A percentile compares a stretch with the other conserved stretches of the same genome.
phyloP scores from a whole-genome alignment of 2,329 filamentous ascomycete species.

The Ophiostoma novo-ulmi region DNA sequence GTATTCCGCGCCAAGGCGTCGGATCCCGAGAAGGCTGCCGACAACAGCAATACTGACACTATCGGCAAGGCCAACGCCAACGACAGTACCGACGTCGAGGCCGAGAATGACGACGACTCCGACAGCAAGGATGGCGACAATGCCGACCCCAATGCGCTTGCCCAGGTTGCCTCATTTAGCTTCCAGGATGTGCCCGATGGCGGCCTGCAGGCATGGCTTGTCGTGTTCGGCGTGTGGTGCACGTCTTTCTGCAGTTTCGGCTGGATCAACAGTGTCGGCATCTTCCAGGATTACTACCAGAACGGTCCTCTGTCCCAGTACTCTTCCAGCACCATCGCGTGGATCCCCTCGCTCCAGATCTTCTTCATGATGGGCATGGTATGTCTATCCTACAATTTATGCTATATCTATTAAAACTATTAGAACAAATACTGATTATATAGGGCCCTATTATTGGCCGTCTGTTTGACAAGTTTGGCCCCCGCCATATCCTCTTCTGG shows the following conservation, averaged over 20 bases:
- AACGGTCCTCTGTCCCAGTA: constrained; percentile 43
- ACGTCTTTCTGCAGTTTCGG: constrained; percentile 40
- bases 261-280: constrained; percentile 43
- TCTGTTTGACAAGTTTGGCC: constrained; percentile 53
- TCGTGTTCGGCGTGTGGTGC: constrained; percentile 40
- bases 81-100: background rate
- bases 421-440: background rate
- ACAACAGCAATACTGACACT: background rate
- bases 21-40: constrained; percentile 18
- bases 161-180: constrained; percentile 11
- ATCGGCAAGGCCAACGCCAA: background rate
- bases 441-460: constrained; percentile 53
- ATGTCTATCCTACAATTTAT: constrained; percentile 23
- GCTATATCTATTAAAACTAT: background rate
- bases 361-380: constrained; percentile 44
- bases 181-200: constrained; percentile 28
- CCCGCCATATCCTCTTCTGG: constrained; percentile 44
- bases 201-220: constrained; percentile 36
- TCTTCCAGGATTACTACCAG: constrained; percentile 57
- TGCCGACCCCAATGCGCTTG: background rate
- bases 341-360: constrained; percentile 50
- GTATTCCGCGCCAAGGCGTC: constrained; percentile 16
- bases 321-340: constrained; percentile 53
- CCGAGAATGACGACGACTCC: background rate
- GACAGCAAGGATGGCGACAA: background rate